Evolutionary conservation across 2,329 filamentous ascomycete species (phyloP), one percentile per base, ranked within the genome.

Genomic region (Penicillium digitatum): DNA sequence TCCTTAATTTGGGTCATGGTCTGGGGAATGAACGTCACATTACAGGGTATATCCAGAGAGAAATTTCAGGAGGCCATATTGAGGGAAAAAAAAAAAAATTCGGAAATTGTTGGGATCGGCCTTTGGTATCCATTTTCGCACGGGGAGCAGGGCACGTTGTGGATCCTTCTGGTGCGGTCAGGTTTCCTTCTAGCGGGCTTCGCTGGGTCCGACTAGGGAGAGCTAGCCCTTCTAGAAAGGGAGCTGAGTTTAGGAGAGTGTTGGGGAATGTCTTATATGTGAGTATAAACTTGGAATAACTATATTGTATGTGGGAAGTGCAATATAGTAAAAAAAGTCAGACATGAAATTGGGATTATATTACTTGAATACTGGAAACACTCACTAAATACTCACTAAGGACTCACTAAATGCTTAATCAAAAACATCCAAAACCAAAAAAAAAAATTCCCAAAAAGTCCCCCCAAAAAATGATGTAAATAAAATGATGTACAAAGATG

Each of bases 111-210:
- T 68, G 61, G 66, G 68, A 70, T 70, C 68, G 63, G 61, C 68
- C 55, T 54, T 50, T 61, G 40, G 66, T 66, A 66, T 66, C 68
- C 68, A 70, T 66, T 48, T 45, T 48, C 51, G 59, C 62, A 63
- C 62, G 68, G 66, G 67, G 66, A 60, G 64, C 66, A 62, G 54
- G 46, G 62, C 62, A 70, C 62, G 65, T 63, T 69, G 68, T 69
- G 67, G 68, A 69, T 64, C 67, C 68, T 66, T 72, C 66, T 71
- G 62, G 66, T 66, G 68, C 66, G 62, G 64, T 60, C 66, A 62
- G 57, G 61, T 68, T 68, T 66, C 64, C 63, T 63, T 65, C 61
- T 65, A 61, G 62, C 62, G 63, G 58, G 57, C 62, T 63, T 64
- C 61, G 58, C 62, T 66, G 57, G 61, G 50, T 56, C 58, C 56